Evolutionary conservation across 2,329 filamentous ascomycete species (phyloP).

Genomic region (Pseudocercospora fijiensis): DNA sequence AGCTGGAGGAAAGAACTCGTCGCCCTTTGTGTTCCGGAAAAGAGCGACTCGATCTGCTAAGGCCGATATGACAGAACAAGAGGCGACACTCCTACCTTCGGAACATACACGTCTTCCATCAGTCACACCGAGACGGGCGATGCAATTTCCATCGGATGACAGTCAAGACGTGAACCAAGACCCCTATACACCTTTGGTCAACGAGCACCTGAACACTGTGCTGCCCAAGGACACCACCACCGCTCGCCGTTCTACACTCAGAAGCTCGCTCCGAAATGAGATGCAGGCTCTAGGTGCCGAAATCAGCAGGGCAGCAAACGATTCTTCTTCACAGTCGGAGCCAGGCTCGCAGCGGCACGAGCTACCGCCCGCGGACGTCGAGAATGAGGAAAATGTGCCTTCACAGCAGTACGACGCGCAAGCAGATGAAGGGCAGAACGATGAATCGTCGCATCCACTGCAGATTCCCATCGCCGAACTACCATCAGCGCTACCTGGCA

Average conservation of each 20-base stretch:
- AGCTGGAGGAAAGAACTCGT: conserved; percentile 18
- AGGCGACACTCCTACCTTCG: background rate
- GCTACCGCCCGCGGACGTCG: background rate
- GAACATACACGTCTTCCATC: conserved; percentile 9
- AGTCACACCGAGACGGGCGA: conserved; percentile 8
- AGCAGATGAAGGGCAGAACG: background rate
- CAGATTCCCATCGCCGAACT: background rate
- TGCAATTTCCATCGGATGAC: conserved; percentile 10
- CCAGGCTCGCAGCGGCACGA: background rate
- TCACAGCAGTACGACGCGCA: background rate
- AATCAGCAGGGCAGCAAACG: conserved; percentile 17
- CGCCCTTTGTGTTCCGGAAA: conserved; percentile 35
- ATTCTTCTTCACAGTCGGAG: conserved; percentile 22
- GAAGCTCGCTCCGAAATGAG: conserved; percentile 28
- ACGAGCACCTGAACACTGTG: conserved; percentile 24
- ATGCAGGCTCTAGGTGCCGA: conserved; percentile 31
- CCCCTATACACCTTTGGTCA: conserved; percentile 22
- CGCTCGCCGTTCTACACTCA: conserved; percentile 21
- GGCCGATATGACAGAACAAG: conserved; percentile 1
- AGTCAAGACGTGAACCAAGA: background rate
- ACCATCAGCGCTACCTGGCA: conserved; percentile 29
- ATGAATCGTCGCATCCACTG: background rate
- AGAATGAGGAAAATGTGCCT: background rate
- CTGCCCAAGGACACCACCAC: conserved; percentile 12
- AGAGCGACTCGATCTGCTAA: conserved; percentile 19